Conservation (phyloP, 441 rosid genomes). For the Aleurites moluccanus region DNA sequence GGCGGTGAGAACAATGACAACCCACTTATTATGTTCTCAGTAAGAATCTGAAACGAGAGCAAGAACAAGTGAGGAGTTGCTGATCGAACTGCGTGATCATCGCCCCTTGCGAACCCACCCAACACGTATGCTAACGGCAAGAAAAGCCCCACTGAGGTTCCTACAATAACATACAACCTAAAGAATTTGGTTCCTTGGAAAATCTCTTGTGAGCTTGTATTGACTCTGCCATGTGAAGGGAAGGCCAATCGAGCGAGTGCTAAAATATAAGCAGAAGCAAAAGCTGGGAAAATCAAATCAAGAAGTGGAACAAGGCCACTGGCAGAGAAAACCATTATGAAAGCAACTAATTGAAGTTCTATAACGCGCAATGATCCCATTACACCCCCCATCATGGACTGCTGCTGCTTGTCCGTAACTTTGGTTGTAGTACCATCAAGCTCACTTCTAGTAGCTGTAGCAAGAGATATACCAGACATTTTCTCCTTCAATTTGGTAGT, state of each 20-base stretch:
- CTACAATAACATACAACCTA: slow-evolving; percentile 58
- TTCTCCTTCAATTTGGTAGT: not conserved
- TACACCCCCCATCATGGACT: slow-evolving; percentile 39
- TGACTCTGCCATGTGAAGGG: slow-evolving; percentile 41
- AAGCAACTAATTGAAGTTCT: slow-evolving; percentile 84
- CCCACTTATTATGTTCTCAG: slow-evolving; percentile 73
- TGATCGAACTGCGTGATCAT: slow-evolving; percentile 68
- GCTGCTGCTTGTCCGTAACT: slow-evolving; percentile 18
- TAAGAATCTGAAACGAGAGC: slow-evolving; percentile 82
- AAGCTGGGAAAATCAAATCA: slow-evolving; percentile 75
- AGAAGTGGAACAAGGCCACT: slow-evolving; percentile 89
- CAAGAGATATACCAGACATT: slow-evolving; percentile 83
- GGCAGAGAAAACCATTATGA: slow-evolving; percentile 76
- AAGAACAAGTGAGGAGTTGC: slow-evolving; percentile 83
- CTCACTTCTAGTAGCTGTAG: slow-evolving; percentile 49
- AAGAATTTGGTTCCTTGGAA: slow-evolving; percentile 61
- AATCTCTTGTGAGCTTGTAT: slow-evolving; percentile 45
- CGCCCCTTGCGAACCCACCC: slow-evolving; percentile 93
- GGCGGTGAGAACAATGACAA: slow-evolving; percentile 75
- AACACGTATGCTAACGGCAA: slow-evolving; percentile 77
- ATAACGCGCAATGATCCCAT: slow-evolving; percentile 82
- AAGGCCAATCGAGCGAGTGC: slow-evolving; percentile 70
- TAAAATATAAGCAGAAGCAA: slow-evolving; percentile 62
- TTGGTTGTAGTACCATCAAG: slow-evolving; percentile 30
- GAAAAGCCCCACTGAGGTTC: slow-evolving; percentile 78